phyloP scores from a whole-genome alignment of 495 filamentous ascomycete genomes.

The Beverwykella pulmonaria region DNA sequence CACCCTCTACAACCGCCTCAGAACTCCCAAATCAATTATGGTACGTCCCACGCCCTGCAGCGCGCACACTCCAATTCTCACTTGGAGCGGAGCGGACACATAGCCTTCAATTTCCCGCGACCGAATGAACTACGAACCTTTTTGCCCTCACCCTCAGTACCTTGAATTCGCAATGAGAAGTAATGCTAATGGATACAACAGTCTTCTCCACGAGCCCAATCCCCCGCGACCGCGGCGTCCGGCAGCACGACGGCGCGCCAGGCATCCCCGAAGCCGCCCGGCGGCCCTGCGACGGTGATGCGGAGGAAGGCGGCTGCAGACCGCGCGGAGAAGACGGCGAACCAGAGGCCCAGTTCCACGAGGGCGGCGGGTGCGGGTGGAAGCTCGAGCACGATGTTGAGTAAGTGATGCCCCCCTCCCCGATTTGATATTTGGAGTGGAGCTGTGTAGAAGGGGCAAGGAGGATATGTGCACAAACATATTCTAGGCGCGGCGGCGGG shows the following conservation, averaged over 20 bases:
- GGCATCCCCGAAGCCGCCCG: constrained; percentile 86
- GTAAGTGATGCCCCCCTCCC: no score
- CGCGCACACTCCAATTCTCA: neutral
- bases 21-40: neutral
- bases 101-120: no score
- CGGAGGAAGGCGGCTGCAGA: constrained; percentile 92
- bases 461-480: neutral
- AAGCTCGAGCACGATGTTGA: constrained; percentile 96
- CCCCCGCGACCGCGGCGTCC: constrained; percentile 56
- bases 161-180: no score
- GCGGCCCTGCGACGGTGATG: constrained; percentile 92
- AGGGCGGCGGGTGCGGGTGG: constrained; percentile 92
- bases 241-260: constrained; percentile 72
- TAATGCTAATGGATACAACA: constrained; percentile 41
- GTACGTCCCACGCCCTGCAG: neutral
- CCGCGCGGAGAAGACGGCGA: constrained; percentile 90
- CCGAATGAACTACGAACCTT: no score
- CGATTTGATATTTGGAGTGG: neutral
- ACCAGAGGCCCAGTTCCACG: constrained; percentile 86
- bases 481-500: neutral
- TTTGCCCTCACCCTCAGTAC: no score
- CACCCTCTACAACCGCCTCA: neutral
- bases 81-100: no score
- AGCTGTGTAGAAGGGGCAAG: neutral
- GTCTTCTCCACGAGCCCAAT: constrained; percentile 76